Evolutionary conservation across 176 grass and related monocot species (phyloP).

Genomic region (maize (Zea mays)): Zm-B73-REFERENCE-NAM-5.0 NC_050099.1:243362001-243362500

Average conservation of each 20-base stretch:
- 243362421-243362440: neutral
- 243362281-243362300: neutral
- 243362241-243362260: neutral
- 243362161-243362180: neutral
- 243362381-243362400: neutral
- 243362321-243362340: too few relatives aligned
- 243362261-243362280: neutral
- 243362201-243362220: too few relatives aligned
- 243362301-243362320: neutral
- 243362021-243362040: neutral
- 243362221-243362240: too few relatives aligned
- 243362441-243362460: neutral
- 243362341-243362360: neutral
- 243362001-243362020: neutral
- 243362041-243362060: neutral
- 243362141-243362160: neutral
- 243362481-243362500: neutral
- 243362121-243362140: neutral
- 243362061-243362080: neutral
- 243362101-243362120: neutral
- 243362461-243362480: neutral
- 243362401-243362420: neutral
- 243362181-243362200: too few relatives aligned
- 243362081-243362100: too few relatives aligned
- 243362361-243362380: neutral